Percentiles rank a stretch among this genome's conserved stretches.
Evolutionary conservation across 75 land plant species (phyloP).

Genomic region (Sequoiadendron giganteum): DNA sequence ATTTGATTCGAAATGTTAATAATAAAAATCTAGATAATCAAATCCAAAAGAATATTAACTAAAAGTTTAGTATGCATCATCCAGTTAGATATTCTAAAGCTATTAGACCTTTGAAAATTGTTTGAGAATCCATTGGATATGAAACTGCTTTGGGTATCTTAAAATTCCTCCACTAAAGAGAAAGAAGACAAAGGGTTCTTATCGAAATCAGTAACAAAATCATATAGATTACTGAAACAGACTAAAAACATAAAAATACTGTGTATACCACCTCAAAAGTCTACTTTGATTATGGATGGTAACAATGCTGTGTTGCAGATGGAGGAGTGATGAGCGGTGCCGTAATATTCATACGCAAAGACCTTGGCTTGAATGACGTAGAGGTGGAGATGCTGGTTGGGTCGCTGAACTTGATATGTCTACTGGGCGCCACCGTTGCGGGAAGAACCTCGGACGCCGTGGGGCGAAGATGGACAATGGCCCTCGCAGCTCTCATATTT

Average conservation of each 20-base stretch:
- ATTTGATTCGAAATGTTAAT: too few relatives aligned
- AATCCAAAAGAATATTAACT: too few relatives aligned
- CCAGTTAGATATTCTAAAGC: too few relatives aligned
- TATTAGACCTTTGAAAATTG: too few relatives aligned
- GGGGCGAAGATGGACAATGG: constrained; percentile 82
- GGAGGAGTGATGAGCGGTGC: constrained; percentile 92
- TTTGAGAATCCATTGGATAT: too few relatives aligned
- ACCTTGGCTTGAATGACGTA: constrained; percentile 39
- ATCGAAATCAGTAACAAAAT: too few relatives aligned
- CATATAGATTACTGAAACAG: too few relatives aligned
- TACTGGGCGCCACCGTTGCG: constrained; percentile 64
- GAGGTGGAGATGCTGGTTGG: constrained; percentile 74
- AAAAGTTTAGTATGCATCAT: too few relatives aligned
- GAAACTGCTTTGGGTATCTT: too few relatives aligned
- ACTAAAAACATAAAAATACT: too few relatives aligned
- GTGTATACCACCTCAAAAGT: too few relatives aligned
- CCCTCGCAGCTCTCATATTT: constrained; percentile 66
- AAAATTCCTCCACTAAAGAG: neutral
- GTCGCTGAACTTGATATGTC: constrained; percentile 54
- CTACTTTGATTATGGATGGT: neutral
- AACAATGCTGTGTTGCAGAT: constrained; percentile 34
- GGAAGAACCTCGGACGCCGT: constrained; percentile 80
- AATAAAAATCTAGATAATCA: too few relatives aligned
- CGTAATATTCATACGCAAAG: constrained; percentile 52
- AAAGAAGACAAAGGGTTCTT: neutral